Conservation (phyloP, 176 grass and related monocot species). For the Elaeis guineensis region DNA sequence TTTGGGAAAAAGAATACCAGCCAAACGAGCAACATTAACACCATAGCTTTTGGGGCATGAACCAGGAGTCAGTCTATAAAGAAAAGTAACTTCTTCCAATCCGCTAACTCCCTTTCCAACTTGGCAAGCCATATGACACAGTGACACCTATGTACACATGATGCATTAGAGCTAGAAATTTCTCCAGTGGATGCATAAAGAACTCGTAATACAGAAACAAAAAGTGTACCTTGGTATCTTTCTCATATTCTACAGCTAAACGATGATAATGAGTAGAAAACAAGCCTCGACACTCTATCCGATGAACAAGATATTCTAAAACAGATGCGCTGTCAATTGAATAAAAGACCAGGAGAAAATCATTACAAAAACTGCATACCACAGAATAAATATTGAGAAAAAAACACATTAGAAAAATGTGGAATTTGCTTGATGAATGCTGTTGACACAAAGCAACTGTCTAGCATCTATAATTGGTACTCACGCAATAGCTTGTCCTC, state of each 20-base stretch:
- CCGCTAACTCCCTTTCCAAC: slow-evolving; percentile 51
- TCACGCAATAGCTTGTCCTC: slow-evolving; percentile 98
- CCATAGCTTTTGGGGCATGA: slow-evolving; percentile 98
- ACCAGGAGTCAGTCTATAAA: slow-evolving; percentile 68
- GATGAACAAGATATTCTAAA: slow-evolving; percentile 73
- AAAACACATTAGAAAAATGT: slow-evolving; percentile 16
- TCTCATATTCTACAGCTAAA: slow-evolving; percentile 63
- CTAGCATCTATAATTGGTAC: slow-evolving; percentile 15
- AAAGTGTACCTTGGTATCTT: slow-evolving; percentile 50
- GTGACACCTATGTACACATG: slow-evolving; percentile 38
- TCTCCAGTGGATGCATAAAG: no score
- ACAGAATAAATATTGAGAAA: slow-evolving; percentile 3
- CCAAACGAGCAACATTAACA: slow-evolving; percentile 93
- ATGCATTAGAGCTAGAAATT: not conserved
- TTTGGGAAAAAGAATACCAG: slow-evolving; percentile 40
- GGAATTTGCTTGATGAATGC: slow-evolving; percentile 10
- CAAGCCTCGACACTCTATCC: slow-evolving; percentile 72
- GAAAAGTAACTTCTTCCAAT: slow-evolving; percentile 84
- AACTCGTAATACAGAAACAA: not conserved
- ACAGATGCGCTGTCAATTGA: slow-evolving; percentile 59
- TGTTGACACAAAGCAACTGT: not conserved
- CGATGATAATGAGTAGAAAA: slow-evolving; percentile 98
- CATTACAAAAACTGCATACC: not conserved
- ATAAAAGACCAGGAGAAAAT: slow-evolving; percentile 9
- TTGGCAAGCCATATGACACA: slow-evolving; percentile 89